Evolutionary conservation across 495 filamentous ascomycete genomes (phyloP), one percentile per base, ranked within the genome.

Genomic region (Neurospora sp.): DNA sequence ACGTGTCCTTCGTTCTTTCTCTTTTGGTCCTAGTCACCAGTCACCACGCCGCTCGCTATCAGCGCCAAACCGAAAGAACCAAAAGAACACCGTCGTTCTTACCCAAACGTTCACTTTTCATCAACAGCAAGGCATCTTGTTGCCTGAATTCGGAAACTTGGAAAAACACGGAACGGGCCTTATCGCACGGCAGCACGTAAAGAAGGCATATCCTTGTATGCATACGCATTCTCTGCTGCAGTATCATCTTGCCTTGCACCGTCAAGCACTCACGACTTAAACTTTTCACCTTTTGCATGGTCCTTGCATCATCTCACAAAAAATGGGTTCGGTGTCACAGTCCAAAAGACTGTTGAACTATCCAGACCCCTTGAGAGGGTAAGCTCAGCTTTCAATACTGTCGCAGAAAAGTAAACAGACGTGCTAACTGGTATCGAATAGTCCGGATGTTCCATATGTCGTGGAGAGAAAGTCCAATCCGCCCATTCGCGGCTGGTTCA

Each of bases 361-460:
- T 48, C 73, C 73, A 8, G 71, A 72, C 53, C 76, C 76, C 8
- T 69, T 76, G 38, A 59, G 70, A 40, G 76, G 76, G 74, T 76
- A 70, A 71, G 74, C n/a, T 61, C 37, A 59, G 76, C 40, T 14
- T 22, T 40, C 17, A 31, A 8, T 16, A n/a, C 48, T 40, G n/a
- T 37, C 27, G 37, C 35, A 3, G 4, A 68, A 27, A 53, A 53
- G 4, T 22, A 12, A 27, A 4, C 45, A 27, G 9, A 27, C 20
- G 45, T 78, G 48, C 74, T 72, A 48, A 45, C 16, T 39, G 7
- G n/a, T 8, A 35, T 40, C 20, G 1, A 45, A 35, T 27, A 81
- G 79, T 20, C 80, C 80, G 8, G 76, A 79, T 42, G 68, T 80
- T n/a, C 76, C 75, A 4, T 79, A 77, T 73, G 38, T 75, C 16